phyloP scores from a whole-genome alignment of 192 early-diverging fungal genomes.

The Umbelopsis sp. region DNA sequence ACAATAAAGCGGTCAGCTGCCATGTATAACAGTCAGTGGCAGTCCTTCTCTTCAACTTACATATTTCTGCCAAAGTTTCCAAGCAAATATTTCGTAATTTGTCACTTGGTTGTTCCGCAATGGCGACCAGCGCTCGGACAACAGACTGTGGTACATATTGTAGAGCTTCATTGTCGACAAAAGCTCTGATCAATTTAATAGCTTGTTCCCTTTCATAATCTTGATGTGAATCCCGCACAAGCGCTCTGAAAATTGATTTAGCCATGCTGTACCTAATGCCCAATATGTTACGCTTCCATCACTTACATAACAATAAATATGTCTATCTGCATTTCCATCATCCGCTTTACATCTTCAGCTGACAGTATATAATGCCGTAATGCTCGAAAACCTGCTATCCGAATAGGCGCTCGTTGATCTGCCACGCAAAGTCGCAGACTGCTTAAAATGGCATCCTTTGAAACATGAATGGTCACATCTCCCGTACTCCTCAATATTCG shows the following conservation, averaged over 20 bases:
- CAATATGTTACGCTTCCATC: background rate
- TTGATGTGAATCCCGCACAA: conserved; percentile 62
- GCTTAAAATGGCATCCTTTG: conserved; percentile 24
- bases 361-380: conserved; percentile 59
- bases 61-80: conserved; percentile 79
- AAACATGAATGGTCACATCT: conserved; percentile 32
- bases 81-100: conserved; percentile 72
- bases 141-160: conserved; percentile 62
- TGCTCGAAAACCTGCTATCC: conserved; percentile 64
- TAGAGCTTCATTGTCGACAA: conserved; percentile 69
- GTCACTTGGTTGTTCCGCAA: conserved; percentile 81
- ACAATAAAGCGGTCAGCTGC: background rate
- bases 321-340: conserved; percentile 63
- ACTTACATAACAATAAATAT: conserved; percentile 74
- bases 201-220: conserved; percentile 83
- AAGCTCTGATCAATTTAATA: conserved; percentile 68
- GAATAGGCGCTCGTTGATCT: conserved; percentile 56
- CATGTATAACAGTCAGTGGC: background rate
- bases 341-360: conserved; percentile 42
- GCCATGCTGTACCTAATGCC: background rate
- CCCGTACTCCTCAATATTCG: conserved; percentile 40
- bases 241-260: conserved; percentile 29
- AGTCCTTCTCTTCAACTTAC: conserved; percentile 39
- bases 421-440: conserved; percentile 54
- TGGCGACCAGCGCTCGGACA: conserved; percentile 71